Evolutionary conservation across 768 basidiomycete species (phyloP).

Genomic region (Clavulina sp.): DNA sequence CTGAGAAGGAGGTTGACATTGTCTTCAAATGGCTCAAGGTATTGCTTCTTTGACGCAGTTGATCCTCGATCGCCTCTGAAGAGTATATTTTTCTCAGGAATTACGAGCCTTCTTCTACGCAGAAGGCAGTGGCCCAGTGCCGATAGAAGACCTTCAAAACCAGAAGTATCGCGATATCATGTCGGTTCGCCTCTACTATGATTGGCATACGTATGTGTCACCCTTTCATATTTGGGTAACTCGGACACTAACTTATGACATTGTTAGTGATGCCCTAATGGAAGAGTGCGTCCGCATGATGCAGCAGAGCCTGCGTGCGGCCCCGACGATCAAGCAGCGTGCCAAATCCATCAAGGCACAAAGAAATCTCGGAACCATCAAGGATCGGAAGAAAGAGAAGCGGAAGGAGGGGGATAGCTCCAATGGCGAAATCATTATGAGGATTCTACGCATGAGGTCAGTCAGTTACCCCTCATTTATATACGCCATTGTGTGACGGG

Average conservation of each 20-base stretch:
- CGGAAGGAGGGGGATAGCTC: conserved; percentile 45
- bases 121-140: conserved; percentile 78
- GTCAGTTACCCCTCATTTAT: conserved; percentile 12
- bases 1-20: conserved; percentile 92
- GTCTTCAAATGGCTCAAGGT: conserved; percentile 99
- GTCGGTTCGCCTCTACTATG: conserved; percentile 86
- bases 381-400: conserved; percentile 85
- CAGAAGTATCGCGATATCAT: conserved; percentile 86
- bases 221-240: not conserved
- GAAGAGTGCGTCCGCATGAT: conserved; percentile 93
- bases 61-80: not conserved
- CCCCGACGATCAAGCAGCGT: conserved; percentile 66
- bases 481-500: too few relatives aligned
- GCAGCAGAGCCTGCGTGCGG: conserved; percentile 64
- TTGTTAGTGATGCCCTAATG: conserved; percentile 57
- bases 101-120: conserved; percentile 90
- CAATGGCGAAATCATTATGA: conserved; percentile 77
- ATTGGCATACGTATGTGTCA: conserved; percentile 69
- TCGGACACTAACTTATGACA: not conserved
- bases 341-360: conserved; percentile 87
- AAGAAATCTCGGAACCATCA: conserved; percentile 91
- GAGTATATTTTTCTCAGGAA: too few relatives aligned
- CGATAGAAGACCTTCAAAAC: conserved; percentile 74
- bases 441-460: conserved; percentile 90
- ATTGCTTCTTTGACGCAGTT: not conserved